phyloP scores from a whole-genome alignment of 1,139 yeast genomes.

The Pichia inconspicua region DNA sequence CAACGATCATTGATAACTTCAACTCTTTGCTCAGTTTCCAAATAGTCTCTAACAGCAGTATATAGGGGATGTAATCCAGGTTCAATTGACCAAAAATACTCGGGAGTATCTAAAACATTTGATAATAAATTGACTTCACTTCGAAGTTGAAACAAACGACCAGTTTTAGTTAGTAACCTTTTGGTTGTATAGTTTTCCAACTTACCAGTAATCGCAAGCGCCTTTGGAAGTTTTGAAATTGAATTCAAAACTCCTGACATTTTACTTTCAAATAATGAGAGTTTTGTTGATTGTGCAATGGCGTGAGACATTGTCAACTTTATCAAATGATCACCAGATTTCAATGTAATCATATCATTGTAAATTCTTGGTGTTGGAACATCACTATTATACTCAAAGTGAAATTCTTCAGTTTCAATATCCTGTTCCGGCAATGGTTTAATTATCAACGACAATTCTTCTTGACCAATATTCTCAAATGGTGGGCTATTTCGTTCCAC shows the following conservation, averaged over 20 bases:
- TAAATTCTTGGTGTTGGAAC: constrained; percentile 82
- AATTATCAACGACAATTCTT: constrained; percentile 41
- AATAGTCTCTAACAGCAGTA: constrained; percentile 80
- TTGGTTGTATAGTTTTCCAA: constrained; percentile 83
- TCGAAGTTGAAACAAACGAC: constrained; percentile 77
- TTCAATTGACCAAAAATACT: constrained; percentile 92
- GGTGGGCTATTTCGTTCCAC: constrained; percentile 4
- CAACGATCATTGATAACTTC: constrained; percentile 90
- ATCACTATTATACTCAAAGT: constrained; percentile 78
- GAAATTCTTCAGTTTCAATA: constrained; percentile 91
- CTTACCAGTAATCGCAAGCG: constrained; percentile 82
- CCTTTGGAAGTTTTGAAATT: constrained; percentile 80
- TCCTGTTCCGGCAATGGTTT: constrained; percentile 83
- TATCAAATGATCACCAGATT: constrained; percentile 87
- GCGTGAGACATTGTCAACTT: constrained; percentile 93
- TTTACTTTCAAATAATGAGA: constrained; percentile 84
- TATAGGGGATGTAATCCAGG: constrained; percentile 92
- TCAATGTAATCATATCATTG: constrained; percentile 86
- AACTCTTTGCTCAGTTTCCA: constrained; percentile 91
- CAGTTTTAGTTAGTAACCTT: constrained; percentile 68
- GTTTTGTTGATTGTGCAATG: constrained; percentile 89
- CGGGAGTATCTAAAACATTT: constrained; percentile 89
- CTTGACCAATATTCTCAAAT: constrained; percentile 5
- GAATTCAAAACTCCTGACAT: constrained; percentile 80
- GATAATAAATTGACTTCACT: constrained; percentile 91